These are phyloP conservation scores for Solanum ossicruentum DNA, from an alignment of 257 asterid species.

Conservation along the genomic window DNA sequence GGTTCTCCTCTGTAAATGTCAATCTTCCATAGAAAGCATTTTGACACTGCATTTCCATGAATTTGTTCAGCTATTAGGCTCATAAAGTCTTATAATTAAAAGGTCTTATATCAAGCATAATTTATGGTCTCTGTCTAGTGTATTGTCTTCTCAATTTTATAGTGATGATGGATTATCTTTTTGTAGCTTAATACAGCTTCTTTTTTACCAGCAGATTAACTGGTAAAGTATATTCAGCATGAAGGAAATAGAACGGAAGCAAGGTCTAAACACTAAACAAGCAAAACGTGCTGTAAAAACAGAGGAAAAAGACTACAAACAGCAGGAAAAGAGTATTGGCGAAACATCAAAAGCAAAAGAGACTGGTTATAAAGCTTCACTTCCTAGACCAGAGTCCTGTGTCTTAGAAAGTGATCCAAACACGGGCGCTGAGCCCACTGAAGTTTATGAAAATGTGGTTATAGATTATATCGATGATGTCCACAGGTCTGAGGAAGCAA, in stretches of 20 bases:
- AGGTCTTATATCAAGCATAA: neutral
- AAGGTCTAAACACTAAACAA: conserved; percentile 38
- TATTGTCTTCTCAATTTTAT: neutral
- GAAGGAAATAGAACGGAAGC: conserved; percentile 67
- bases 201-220: conserved; percentile 16
- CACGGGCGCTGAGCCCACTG: conserved; percentile 33
- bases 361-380: conserved; percentile 28
- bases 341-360: conserved; percentile 42
- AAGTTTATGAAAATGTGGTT: conserved; percentile 41
- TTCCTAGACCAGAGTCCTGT: conserved; percentile 13
- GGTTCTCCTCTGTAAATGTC: neutral
- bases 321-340: conserved; percentile 31
- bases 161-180: neutral
- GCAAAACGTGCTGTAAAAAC: conserved; percentile 33
- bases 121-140: neutral
- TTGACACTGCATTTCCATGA: neutral
- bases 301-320: conserved; percentile 38
- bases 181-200: neutral
- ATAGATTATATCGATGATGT: conserved; percentile 43
- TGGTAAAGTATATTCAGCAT: conserved; percentile 24
- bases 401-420: conserved; percentile 30
- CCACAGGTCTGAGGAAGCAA: conserved; percentile 29
- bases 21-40: neutral
- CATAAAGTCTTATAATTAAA: neutral
- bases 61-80: neutral